Base-by-base conservation (phyloP, 495 filamentous ascomycete species). In the Aspergillus steynii region DNA sequence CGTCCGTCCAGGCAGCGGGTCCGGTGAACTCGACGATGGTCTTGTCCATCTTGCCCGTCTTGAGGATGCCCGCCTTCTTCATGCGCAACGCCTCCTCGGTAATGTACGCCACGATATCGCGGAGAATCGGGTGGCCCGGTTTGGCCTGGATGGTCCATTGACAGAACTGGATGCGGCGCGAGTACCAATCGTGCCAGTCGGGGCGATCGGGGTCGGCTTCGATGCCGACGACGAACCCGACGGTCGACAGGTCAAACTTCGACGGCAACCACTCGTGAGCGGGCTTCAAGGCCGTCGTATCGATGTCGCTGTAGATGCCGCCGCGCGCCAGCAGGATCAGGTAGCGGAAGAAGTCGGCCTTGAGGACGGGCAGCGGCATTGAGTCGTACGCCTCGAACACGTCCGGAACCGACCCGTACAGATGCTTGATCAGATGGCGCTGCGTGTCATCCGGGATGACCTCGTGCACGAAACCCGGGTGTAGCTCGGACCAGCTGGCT, bases 61-160 rank as follows among this genome's bases (percentile, higher is more conserved):
- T 82, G 32, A 98, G 85, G 31, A 81, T 78, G 2, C 90, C 90
- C 25, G 78, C 78, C 62, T 82, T 80, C 76, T 96, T 94, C 72
- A 88, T 84, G 58, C 84, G 82, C 46, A 98, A 78, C 6, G 93
- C 89, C 69, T 92, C 85, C 63, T 90, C 80, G 1, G 93, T 96
- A 67, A 99, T 90, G 61, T 87, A 88, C 14, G 90, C 83, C 29
- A 99, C 90, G 55, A 97, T 85, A 59, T 97, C 92, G 29, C 90
- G 84, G 51, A 99, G 80, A 26, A 97, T 88, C 0, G 95, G 95
- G 68, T 99, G 95, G 7, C 95, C 95, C 0, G 95, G 90, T 73
- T 99, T 99, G 48, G 90, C 78, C 69, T 97, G 94, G 55, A 99
- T 97, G 4, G 95, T 99, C 95, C 95, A 99, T 71, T 99, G 95